These are phyloP conservation scores for Yamadazyma phyllophila DNA, from an alignment of 805 yeast genomes.

Conservation along the genomic window DNA sequence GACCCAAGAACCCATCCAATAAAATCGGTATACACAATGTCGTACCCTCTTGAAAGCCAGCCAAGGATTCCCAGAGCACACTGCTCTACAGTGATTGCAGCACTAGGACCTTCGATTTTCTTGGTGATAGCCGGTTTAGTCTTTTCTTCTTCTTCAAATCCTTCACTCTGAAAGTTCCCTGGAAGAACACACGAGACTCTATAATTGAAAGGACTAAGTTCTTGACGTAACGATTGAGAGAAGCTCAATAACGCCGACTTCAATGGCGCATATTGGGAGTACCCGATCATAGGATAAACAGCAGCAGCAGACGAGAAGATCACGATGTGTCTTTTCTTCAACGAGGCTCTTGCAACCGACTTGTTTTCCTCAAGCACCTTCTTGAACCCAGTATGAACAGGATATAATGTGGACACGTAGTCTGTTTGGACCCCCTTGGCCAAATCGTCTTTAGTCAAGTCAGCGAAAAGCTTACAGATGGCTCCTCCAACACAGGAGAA, in stretches of 20 bases:
- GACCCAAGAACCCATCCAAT: constrained; percentile 80
- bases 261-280: constrained; percentile 84
- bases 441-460: constrained; percentile 58
- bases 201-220: constrained; percentile 63
- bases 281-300: constrained; percentile 87
- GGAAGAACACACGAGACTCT: constrained; percentile 77
- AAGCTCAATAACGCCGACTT: constrained; percentile 80
- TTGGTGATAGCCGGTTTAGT: constrained; percentile 86
- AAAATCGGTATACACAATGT: constrained; percentile 75
- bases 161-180: constrained; percentile 89
- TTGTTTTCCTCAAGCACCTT: constrained; percentile 22
- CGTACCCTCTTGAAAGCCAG: constrained; percentile 61
- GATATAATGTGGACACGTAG: constrained; percentile 68
- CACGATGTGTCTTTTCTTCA: constrained; percentile 56
- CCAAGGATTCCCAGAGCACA: constrained; percentile 63
- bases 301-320: constrained; percentile 72
- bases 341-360: neutral
- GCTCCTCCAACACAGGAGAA: constrained; percentile 89
- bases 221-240: constrained; percentile 79
- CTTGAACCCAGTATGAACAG: constrained; percentile 64
- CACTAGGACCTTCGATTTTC: constrained; percentile 80
- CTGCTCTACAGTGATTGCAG: constrained; percentile 60
- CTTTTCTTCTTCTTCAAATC: constrained; percentile 72
- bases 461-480: constrained; percentile 72
- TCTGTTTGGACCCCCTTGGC: constrained; percentile 62